Evolutionary conservation across 805 yeast species (phyloP).

Genomic region (Wickerhamia fluorescens): DNA sequence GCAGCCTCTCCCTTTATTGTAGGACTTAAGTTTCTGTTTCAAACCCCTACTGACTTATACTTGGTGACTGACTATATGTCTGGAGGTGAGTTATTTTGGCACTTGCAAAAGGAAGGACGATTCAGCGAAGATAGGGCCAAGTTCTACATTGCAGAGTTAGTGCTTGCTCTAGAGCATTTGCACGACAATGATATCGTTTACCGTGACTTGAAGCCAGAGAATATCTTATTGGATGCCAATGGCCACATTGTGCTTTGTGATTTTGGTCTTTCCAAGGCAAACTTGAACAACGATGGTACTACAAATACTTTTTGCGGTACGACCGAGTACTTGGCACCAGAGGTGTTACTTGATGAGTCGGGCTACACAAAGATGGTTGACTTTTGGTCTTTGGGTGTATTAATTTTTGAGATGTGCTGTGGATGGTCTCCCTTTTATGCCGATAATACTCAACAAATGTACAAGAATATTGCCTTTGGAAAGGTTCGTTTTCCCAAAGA

Average conservation of each 20-base stretch:
- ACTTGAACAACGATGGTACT: slow-evolving; percentile 75
- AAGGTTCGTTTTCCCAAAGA: slow-evolving; percentile 97
- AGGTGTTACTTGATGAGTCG: slow-evolving; percentile 86
- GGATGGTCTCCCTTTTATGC: slow-evolving; percentile 99
- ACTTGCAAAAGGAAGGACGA: slow-evolving; percentile 92
- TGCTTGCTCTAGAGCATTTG: slow-evolving; percentile 85
- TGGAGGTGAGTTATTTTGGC: slow-evolving; percentile 97
- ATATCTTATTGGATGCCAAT: slow-evolving; percentile 88
- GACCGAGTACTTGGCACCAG: slow-evolving; percentile 97
- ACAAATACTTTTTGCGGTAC: slow-evolving; percentile 98
- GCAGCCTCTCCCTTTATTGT: slow-evolving; percentile 90
- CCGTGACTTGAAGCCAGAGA: slow-evolving; percentile 96
- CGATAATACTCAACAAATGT: slow-evolving; percentile 97
- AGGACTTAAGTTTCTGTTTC: slow-evolving; percentile 92
- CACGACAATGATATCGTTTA: slow-evolving; percentile 95
- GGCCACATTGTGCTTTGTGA: slow-evolving; percentile 98
- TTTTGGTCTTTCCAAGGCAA: slow-evolving; percentile 94
- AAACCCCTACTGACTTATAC: slow-evolving; percentile 87
- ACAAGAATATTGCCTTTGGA: slow-evolving; percentile 97
- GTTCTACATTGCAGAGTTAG: slow-evolving; percentile 94
- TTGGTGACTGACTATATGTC: slow-evolving; percentile 96
- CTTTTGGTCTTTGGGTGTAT: slow-evolving; percentile 96
- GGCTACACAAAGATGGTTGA: slow-evolving; percentile 99
- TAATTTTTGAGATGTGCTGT: slow-evolving; percentile 98
- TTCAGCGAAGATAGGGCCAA: slow-evolving; percentile 91